Evolutionary conservation across 2,329 filamentous ascomycete species (phyloP).

Genomic region (Pseudogymnoascus sp.): DNA sequence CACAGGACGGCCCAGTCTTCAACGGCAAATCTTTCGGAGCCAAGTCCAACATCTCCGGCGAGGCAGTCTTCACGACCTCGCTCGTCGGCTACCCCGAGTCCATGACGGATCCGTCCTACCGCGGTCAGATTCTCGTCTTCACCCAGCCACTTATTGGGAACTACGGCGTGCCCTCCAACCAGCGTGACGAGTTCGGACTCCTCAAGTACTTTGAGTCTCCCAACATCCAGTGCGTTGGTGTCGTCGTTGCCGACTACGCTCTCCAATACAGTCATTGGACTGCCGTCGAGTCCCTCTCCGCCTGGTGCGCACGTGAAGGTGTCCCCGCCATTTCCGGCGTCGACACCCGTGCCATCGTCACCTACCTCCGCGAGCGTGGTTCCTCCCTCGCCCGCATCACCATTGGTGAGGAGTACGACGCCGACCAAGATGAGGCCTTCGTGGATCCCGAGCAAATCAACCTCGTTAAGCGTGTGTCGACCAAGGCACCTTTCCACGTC

Average conservation of each 20-base stretch:
- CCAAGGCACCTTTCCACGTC: slow-evolving; percentile 95
- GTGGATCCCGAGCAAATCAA: slow-evolving; percentile 95
- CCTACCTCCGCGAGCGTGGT: slow-evolving; percentile 88
- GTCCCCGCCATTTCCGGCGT: slow-evolving; percentile 94
- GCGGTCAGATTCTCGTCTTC: slow-evolving; percentile 95
- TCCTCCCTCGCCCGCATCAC: slow-evolving; percentile 92
- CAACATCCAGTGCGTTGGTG: slow-evolving; percentile 90
- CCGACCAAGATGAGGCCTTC: slow-evolving; percentile 94
- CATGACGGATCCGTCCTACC: slow-evolving; percentile 80
- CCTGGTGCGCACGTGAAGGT: slow-evolving; percentile 95
- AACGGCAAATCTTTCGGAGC: slow-evolving; percentile 94
- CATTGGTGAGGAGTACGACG: slow-evolving; percentile 95
- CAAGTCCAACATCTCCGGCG: slow-evolving; percentile 91
- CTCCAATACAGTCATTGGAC: slow-evolving; percentile 98
- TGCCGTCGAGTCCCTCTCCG: slow-evolving; percentile 82
- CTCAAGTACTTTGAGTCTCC: slow-evolving; percentile 98
- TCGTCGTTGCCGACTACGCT: slow-evolving; percentile 92
- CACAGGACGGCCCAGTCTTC: slow-evolving; percentile 85
- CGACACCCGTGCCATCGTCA: slow-evolving; percentile 94
- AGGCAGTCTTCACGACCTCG: slow-evolving; percentile 97
- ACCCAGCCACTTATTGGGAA: slow-evolving; percentile 97
- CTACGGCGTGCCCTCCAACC: slow-evolving; percentile 86
- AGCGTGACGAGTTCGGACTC: slow-evolving; percentile 80
- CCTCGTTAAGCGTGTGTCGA: slow-evolving; percentile 90
- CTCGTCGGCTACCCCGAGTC: slow-evolving; percentile 97